Evolutionary conservation across 2,329 filamentous ascomycete species (phyloP), one percentile per base, ranked within the genome.

Genomic region (Sporothrix curviconia): DNA sequence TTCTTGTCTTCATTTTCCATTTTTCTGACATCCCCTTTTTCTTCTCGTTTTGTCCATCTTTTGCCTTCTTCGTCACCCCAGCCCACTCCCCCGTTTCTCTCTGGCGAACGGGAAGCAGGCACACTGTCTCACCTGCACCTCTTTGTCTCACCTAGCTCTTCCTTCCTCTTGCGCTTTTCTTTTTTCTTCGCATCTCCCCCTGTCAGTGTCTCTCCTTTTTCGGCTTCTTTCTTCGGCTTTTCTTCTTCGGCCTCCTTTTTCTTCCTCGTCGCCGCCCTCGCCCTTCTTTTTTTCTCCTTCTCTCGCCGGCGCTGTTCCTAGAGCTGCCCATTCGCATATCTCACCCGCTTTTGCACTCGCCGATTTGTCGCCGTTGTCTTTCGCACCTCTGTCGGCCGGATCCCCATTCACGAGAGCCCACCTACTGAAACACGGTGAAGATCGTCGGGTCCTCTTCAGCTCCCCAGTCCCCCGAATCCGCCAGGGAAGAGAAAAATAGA

Each of bases 391-490:
- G 40, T 52, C 50, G 52, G 40, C 32, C 52, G 52, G 40, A 40
- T 39, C 39, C 51, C 15, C 11, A 50, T 54, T 25, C 56, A 52
- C 40, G 39, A 53, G 14, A 42, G 50, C 56, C 56, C 56, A 50
- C 56, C 43, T 54, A 22, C 59, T 51, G 15, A 59, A n/a, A 59
- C 51, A 14, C 37, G 47, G 59, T 34, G 40, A 62, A 59, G 60
- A 62, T 62, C 60, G 55, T 49, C 60, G 46, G 30, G 36, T n/a
- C 51, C 55, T n/a, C n/a, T 40, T 42, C 49, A 53, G 44, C 47
- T 51, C 42, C 17, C n/a, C n/a, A n/a, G n/a, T n/a, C n/a, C n/a
- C n/a, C n/a, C n/a, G n/a, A n/a, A n/a, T n/a, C n/a, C 17, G 24
- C n/a, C 7, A 11, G 15, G 30, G 30, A 30, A 55, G 22, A 17